phyloP scores from a whole-genome alignment of 2,329 filamentous ascomycete genomes.

The Xenoacremonium recifei region DNA sequence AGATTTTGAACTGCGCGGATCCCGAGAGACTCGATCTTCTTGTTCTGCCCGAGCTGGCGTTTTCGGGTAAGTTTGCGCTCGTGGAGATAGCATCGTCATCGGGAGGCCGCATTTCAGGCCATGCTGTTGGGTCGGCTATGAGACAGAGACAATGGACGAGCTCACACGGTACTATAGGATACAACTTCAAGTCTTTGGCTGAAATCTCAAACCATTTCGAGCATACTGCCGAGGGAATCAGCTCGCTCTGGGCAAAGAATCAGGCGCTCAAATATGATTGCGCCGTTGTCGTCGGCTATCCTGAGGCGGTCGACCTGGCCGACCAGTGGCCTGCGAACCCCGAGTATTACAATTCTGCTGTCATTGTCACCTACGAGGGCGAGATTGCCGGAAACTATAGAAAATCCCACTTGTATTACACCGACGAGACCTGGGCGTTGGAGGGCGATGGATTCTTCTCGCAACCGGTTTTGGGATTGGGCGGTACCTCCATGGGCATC shows the following conservation, averaged over 20 bases:
- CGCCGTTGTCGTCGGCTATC: conserved; percentile 70
- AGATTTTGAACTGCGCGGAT: conserved; percentile 54
- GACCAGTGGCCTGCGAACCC: conserved; percentile 48
- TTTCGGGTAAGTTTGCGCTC: conserved; percentile 54
- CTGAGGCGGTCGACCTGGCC: conserved; percentile 60
- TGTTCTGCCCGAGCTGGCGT: conserved; percentile 74
- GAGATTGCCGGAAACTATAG: conserved; percentile 61
- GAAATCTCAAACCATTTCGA: conserved; percentile 71
- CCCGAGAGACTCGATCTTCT: conserved; percentile 64
- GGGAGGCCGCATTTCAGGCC: no score
- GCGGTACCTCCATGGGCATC: conserved; percentile 56
- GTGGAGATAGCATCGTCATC: neutral
- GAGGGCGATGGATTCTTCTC: conserved; percentile 55
- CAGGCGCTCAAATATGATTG: conserved; percentile 66
- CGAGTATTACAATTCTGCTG: conserved; percentile 54
- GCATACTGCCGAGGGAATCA: conserved; percentile 61
- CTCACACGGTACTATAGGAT: conserved; percentile 60
- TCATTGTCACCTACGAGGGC: conserved; percentile 57
- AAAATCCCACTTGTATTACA: conserved; percentile 58
- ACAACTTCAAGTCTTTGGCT: conserved; percentile 71
- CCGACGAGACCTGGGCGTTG: conserved; percentile 61
- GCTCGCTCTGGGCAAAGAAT: conserved; percentile 68
- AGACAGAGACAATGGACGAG: no score
- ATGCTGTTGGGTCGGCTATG: no score
- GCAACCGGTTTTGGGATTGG: conserved; percentile 45